Evolutionary conservation across 768 basidiomycete species (phyloP).

Genomic region (Suillus discolor): DNA sequence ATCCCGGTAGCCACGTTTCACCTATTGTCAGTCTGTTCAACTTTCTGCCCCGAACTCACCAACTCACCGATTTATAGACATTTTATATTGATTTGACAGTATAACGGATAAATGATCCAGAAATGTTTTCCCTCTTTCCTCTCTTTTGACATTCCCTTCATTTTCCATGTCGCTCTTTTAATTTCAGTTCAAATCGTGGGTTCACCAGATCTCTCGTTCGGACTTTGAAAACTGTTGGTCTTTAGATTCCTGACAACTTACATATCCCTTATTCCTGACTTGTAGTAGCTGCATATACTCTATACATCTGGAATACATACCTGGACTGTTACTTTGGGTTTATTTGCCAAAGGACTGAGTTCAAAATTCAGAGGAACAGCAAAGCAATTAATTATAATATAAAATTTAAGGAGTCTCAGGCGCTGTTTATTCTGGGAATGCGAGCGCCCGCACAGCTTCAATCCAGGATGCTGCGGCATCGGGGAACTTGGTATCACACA

Average conservation of each 20-base stretch:
- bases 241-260: not conserved
- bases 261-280: not conserved
- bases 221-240: not conserved
- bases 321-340: not conserved
- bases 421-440: conserved; percentile 36
- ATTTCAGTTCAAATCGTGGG: not conserved
- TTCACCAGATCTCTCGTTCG: not conserved
- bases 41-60: not conserved
- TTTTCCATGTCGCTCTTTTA: not conserved
- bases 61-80: not conserved
- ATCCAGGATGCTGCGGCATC: conserved; percentile 45
- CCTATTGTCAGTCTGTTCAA: conserved; percentile 35
- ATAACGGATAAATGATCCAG: not conserved
- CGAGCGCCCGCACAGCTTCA: conserved; percentile 35
- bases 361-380: not conserved
- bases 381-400: not conserved
- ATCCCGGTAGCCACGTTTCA: conserved; percentile 10
- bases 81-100: conserved; percentile 3
- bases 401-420: not conserved
- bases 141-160: conserved; percentile 6
- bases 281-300: not conserved
- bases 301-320: not conserved
- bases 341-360: not conserved
- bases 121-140: not conserved
- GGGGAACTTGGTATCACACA: conserved; percentile 35